These are phyloP conservation scores for Aureobasidium lini DNA, from an alignment of 2,329 filamentous ascomycete species.

Conservation along the genomic window DNA sequence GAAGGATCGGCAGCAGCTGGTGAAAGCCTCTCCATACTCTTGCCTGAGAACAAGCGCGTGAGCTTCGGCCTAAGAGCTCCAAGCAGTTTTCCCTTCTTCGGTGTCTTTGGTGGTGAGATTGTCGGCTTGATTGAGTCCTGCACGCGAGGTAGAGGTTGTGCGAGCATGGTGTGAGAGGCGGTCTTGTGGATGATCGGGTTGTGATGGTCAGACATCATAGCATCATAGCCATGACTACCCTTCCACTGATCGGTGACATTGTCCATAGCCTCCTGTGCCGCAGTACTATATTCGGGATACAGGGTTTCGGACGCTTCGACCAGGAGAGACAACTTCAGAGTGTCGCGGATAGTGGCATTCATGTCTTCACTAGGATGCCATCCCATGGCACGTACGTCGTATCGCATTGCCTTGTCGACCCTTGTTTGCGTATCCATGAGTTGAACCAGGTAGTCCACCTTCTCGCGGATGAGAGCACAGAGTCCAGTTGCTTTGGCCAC, in stretches of 20 bases:
- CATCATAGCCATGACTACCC: slow-evolving; percentile 8
- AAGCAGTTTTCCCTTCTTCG: slow-evolving; percentile 1
- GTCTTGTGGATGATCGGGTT: slow-evolving; percentile 10
- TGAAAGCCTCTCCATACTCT: background rate
- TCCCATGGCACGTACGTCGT: slow-evolving; percentile 40
- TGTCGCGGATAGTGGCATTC: slow-evolving; percentile 27
- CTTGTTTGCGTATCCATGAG: slow-evolving; percentile 37
- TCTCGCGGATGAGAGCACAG: slow-evolving; percentile 33
- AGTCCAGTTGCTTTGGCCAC: slow-evolving; percentile 34
- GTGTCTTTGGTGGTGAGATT: background rate
- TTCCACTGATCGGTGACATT: slow-evolving; percentile 29
- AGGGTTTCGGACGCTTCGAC: slow-evolving; percentile 35
- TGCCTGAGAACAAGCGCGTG: slow-evolving; percentile 9
- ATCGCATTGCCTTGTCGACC: slow-evolving; percentile 36
- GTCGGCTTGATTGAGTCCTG: background rate
- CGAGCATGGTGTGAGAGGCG: slow-evolving; percentile 7
- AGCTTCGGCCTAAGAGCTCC: slow-evolving; percentile 1
- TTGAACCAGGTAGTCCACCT: slow-evolving; percentile 38
- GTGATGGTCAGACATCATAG: slow-evolving; percentile 5
- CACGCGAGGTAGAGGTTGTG: background rate
- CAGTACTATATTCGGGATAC: slow-evolving; percentile 39
- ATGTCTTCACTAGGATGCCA: slow-evolving; percentile 37
- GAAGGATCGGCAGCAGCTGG: slow-evolving; percentile 3
- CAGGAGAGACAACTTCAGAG: slow-evolving; percentile 38
- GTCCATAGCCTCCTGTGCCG: slow-evolving; percentile 35